These are phyloP conservation scores for Colletotrichum paranaense DNA, from an alignment of 2,329 filamentous ascomycete species.

Conservation along the genomic window DNA sequence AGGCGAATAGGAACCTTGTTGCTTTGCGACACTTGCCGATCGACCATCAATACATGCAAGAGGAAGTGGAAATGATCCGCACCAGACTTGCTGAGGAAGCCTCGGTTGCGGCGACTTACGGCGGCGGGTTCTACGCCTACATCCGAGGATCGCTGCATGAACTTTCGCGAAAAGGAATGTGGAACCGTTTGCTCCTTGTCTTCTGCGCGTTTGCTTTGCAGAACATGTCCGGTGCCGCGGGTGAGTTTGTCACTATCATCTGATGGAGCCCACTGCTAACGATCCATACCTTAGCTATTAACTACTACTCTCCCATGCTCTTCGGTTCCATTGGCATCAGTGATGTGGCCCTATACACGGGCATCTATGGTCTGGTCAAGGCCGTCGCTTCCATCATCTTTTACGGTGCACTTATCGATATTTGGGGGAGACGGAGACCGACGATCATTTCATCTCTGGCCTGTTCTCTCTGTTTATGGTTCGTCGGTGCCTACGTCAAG, in stretches of 20 bases:
- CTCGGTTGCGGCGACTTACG: slow-evolving; percentile 45
- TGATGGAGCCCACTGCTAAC: slow-evolving; percentile 14
- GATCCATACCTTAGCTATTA: slow-evolving; percentile 48
- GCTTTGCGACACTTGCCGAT: slow-evolving; percentile 56
- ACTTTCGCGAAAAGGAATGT: slow-evolving; percentile 51
- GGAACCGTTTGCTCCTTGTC: slow-evolving; percentile 51
- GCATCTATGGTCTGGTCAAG: slow-evolving; percentile 61
- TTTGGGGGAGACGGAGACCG: slow-evolving; percentile 52
- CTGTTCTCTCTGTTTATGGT: slow-evolving; percentile 61
- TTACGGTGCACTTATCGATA: slow-evolving; percentile 52
- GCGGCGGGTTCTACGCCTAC: slow-evolving; percentile 46
- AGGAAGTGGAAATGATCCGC: slow-evolving; percentile 60
- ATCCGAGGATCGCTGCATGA: slow-evolving; percentile 49
- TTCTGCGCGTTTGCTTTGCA: slow-evolving; percentile 52
- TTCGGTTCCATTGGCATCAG: slow-evolving; percentile 58
- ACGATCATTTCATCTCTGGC: slow-evolving; percentile 60
- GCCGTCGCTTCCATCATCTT: slow-evolving; percentile 54
- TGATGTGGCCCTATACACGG: slow-evolving; percentile 58
- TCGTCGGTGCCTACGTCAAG: slow-evolving; percentile 65
- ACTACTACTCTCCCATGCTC: slow-evolving; percentile 56
- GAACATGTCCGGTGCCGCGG: slow-evolving; percentile 53
- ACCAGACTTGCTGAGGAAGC: slow-evolving; percentile 48
- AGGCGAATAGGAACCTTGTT: slow-evolving; percentile 49
- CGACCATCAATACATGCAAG: slow-evolving; percentile 55
- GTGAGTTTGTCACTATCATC: slow-evolving; percentile 35